Evolutionary conservation across 2,329 filamentous ascomycete species (phyloP).

Genomic region (Sporothrix curviconia): DNA sequence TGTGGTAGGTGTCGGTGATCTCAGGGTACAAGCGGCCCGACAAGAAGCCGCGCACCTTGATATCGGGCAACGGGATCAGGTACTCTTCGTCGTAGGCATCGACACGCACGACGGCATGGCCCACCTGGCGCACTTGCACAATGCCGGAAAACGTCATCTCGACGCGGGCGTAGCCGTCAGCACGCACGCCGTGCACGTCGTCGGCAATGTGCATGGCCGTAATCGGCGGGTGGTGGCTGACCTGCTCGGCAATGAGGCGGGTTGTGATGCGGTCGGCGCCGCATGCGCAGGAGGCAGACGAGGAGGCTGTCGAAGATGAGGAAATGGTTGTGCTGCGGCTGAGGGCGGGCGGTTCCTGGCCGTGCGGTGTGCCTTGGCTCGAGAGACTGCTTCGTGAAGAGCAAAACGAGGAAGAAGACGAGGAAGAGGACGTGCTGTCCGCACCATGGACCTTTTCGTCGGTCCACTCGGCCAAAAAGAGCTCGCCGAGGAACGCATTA

Average conservation of each 20-base stretch:
- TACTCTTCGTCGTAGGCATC: conserved; percentile 44
- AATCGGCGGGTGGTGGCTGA: conserved; percentile 48
- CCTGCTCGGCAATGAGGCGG: conserved; percentile 40
- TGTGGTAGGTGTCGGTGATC: conserved; percentile 38
- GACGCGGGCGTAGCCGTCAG: conserved; percentile 45
- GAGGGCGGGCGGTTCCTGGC: background rate
- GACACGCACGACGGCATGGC: conserved; percentile 44
- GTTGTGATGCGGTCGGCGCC: conserved; percentile 21
- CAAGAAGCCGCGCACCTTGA: conserved; percentile 42
- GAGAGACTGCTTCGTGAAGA: background rate
- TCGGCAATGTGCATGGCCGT: conserved; percentile 46
- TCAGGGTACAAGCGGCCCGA: conserved; percentile 44
- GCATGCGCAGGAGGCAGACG: background rate
- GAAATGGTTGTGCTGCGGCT: conserved; percentile 1
- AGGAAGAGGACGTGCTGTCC: conserved; percentile 22
- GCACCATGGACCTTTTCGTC: conserved; percentile 22
- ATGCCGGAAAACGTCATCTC: conserved; percentile 46
- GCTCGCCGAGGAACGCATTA: conserved; percentile 46
- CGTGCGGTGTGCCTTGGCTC: background rate
- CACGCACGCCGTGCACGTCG: conserved; percentile 35
- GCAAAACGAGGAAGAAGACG: no score
- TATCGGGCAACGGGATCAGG: conserved; percentile 41
- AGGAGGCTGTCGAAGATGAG: background rate
- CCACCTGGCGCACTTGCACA: conserved; percentile 44
- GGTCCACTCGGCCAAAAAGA: conserved; percentile 39